Percentiles rank a stretch among this genome's conserved stretches.
These are phyloP conservation scores for Kwoniella mangroviensis DNA, from an alignment of 768 basidiomycete species.

Conservation along the genomic window DNA sequence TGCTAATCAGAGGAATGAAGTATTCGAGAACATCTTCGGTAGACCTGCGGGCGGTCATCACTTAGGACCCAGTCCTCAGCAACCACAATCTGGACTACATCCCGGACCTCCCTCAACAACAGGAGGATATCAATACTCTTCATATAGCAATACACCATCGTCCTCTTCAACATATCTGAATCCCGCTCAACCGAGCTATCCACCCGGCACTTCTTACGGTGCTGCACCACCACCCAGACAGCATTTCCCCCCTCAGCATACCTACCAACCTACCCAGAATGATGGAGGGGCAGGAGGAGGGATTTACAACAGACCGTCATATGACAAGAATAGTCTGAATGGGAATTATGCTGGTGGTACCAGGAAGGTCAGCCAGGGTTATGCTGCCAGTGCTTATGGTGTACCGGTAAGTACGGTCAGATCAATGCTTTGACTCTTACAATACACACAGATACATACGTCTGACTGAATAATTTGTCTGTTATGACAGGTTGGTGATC, in stretches of 20 bases:
- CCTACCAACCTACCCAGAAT: conserved; percentile 18
- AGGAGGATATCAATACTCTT: conserved; percentile 18
- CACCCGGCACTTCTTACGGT: conserved; percentile 33
- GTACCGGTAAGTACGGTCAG: conserved; percentile 19
- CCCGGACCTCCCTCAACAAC: conserved; percentile 10
- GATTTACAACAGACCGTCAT: conserved; percentile 5
- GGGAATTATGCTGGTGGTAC: conserved; percentile 5
- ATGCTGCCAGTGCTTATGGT: conserved; percentile 17
- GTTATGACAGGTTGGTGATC: conserved; percentile 5
- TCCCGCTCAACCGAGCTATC: conserved; percentile 50
- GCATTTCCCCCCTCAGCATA: conserved; percentile 25
- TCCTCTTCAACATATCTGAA: conserved; percentile 27
- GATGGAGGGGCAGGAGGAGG: neutral
- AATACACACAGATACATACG: neutral
- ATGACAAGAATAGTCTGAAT: conserved; percentile 7
- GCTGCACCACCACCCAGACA: conserved; percentile 27
- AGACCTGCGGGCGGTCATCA: conserved; percentile 55
- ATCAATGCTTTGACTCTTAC: neutral
- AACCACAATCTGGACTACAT: neutral
- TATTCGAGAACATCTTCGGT: conserved; percentile 57
- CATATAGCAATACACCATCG: conserved; percentile 23
- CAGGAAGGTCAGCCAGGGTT: conserved; percentile 24
- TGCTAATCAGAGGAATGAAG: conserved; percentile 50
- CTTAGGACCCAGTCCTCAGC: conserved; percentile 23
- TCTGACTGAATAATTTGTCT: neutral